phyloP scores from a whole-genome alignment of 2,329 filamentous ascomycete species.

The Mycosphaerella arachidis region DNA sequence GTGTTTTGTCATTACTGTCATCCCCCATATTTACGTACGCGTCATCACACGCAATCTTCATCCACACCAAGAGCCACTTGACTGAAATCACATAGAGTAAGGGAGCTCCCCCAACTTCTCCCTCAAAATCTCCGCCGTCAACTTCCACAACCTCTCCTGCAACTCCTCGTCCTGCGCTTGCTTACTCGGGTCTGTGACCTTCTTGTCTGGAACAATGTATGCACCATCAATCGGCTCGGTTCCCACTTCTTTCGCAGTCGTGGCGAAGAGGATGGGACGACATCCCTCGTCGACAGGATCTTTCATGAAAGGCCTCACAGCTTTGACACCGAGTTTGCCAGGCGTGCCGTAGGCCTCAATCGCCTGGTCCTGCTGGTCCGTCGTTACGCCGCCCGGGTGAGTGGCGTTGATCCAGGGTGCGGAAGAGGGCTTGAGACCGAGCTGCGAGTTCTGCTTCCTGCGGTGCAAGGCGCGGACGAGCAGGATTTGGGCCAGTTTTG shows the following conservation, averaged over 20 bases:
- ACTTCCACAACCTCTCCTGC: conserved; percentile 42
- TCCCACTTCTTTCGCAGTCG: conserved; percentile 42
- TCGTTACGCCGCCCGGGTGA: conserved; percentile 48
- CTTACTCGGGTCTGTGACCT: conserved; percentile 41
- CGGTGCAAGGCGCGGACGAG: conserved; percentile 42
- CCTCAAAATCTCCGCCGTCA: conserved; percentile 43
- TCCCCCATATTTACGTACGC: not conserved
- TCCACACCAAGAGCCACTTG: not conserved
- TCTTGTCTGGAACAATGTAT: conserved; percentile 50
- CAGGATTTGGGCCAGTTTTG: conserved; percentile 48
- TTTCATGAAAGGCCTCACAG: conserved; percentile 46
- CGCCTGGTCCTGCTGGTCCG: conserved; percentile 47
- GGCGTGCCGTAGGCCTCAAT: conserved; percentile 48
- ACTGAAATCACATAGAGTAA: not conserved
- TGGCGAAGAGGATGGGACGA: conserved; percentile 46
- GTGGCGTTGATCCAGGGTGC: conserved; percentile 46
- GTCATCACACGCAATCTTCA: too few relatives aligned
- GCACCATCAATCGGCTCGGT: conserved; percentile 43
- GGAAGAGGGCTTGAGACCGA: conserved; percentile 29
- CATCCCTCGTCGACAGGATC: conserved; percentile 48
- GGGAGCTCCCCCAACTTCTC: conserved; percentile 35
- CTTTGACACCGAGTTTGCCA: conserved; percentile 44
- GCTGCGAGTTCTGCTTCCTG: conserved; percentile 36
- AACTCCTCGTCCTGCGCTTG: conserved; percentile 43
- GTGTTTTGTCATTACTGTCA: not conserved